Conservation (phyloP, 2,329 filamentous ascomycete species). For the Aureobasidium pullulans region DNA sequence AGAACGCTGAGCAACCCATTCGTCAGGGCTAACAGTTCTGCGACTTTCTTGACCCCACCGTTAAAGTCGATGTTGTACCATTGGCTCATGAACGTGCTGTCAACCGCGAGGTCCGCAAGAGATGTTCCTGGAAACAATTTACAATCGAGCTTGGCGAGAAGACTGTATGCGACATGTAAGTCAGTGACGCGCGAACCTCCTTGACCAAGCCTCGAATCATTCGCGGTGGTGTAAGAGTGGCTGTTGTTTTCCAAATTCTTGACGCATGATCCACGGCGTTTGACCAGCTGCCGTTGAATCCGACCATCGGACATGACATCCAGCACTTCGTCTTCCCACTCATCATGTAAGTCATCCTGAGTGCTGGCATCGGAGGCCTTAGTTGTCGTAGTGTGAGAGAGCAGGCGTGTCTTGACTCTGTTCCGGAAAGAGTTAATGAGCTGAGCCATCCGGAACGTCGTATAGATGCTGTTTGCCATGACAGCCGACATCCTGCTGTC, state of each 20-base stretch:
- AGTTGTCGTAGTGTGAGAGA: slow-evolving; percentile 9
- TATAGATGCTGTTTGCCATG: slow-evolving; percentile 20
- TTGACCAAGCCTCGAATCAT: neutral
- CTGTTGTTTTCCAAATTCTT: neutral
- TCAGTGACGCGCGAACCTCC: too few relatives aligned
- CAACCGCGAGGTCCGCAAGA: slow-evolving; percentile 13
- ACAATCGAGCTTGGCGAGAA: neutral
- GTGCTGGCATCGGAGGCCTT: neutral
- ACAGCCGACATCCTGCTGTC: neutral
- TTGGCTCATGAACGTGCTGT: too few relatives aligned
- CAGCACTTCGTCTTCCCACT: slow-evolving; percentile 23
- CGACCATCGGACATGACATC: slow-evolving; percentile 15
- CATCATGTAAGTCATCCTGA: slow-evolving; percentile 24
- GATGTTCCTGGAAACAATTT: slow-evolving; percentile 16
- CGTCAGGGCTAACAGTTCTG: slow-evolving; percentile 20
- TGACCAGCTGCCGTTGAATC: slow-evolving; percentile 16
- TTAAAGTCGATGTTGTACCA: too few relatives aligned
- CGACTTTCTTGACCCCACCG: too few relatives aligned
- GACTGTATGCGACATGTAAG: too few relatives aligned
- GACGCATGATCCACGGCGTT: neutral
- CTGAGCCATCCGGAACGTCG: slow-evolving; percentile 32
- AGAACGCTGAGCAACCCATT: slow-evolving; percentile 19
- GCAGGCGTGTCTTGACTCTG: slow-evolving; percentile 28
- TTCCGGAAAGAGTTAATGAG: slow-evolving; percentile 32
- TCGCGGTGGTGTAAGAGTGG: neutral